Conservation (phyloP, 257 asterid genomes). For the Solanum chiquidenum region DNA sequence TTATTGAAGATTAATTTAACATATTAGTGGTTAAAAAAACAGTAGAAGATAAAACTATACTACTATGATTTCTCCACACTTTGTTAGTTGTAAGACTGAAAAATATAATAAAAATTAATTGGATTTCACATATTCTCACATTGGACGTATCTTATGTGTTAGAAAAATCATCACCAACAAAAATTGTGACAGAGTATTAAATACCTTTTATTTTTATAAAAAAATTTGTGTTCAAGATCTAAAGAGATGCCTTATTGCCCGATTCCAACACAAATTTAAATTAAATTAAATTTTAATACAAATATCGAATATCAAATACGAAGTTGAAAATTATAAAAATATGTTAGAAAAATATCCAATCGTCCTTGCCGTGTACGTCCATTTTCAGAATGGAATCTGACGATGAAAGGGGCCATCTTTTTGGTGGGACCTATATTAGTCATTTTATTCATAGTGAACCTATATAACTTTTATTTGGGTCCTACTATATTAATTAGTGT, state of each 20-base stretch:
- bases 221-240: rapidly evolving
- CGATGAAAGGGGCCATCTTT: neutral
- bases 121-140: neutral
- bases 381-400: conserved; percentile 11
- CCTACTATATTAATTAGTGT: neutral
- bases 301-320: neutral
- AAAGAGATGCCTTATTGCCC: rapidly evolving
- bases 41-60: neutral
- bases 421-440: neutral
- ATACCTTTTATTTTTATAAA: neutral
- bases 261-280: neutral
- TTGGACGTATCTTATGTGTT: conserved; percentile 9
- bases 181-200: neutral
- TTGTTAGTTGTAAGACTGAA: neutral
- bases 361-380: conserved; percentile 48
- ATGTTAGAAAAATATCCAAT: conserved; percentile 8
- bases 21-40: neutral
- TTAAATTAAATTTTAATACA: rapidly evolving
- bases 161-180: neutral
- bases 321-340: neutral
- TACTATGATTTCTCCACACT: neutral
- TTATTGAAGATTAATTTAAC: neutral
- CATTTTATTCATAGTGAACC: neutral
- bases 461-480: neutral
- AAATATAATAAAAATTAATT: neutral